Conservation (phyloP, 2,329 filamentous ascomycete genomes). For the Acarospora socialis region DNA sequence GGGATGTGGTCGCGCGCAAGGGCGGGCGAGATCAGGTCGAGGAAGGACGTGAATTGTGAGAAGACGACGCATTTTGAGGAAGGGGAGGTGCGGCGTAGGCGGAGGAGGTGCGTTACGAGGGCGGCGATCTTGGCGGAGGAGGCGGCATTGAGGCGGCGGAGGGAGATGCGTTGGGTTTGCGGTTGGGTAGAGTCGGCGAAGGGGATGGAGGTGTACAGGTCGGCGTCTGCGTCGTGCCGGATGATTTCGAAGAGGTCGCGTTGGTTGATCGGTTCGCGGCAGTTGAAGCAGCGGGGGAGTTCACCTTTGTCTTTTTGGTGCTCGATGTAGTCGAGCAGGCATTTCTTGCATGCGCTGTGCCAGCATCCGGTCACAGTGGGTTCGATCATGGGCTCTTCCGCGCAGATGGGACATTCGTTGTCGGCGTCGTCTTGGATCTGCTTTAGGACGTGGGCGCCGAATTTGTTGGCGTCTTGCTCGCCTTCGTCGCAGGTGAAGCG, state of each 20-base stretch:
- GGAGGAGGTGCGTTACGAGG: slow-evolving; percentile 60
- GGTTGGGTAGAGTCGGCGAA: slow-evolving; percentile 23
- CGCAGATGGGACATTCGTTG: slow-evolving; percentile 86
- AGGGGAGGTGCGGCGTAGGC: slow-evolving; percentile 50
- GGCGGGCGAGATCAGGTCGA: slow-evolving; percentile 77
- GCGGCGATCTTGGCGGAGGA: slow-evolving; percentile 83
- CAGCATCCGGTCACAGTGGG: slow-evolving; percentile 92
- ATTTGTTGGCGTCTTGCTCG: slow-evolving; percentile 50
- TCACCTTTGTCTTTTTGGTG: slow-evolving; percentile 68
- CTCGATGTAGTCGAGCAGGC: slow-evolving; percentile 76
- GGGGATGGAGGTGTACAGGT: slow-evolving; percentile 25
- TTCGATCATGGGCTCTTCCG: slow-evolving; percentile 89
- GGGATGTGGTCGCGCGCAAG: slow-evolving; percentile 57
- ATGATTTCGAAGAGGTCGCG: slow-evolving; percentile 89
- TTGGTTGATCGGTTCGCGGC: slow-evolving; percentile 65
- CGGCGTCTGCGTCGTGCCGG: slow-evolving; percentile 43
- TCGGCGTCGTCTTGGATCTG: slow-evolving; percentile 84
- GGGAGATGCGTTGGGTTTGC: slow-evolving; percentile 42
- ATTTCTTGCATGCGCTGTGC: slow-evolving; percentile 93
- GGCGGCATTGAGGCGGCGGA: slow-evolving; percentile 46
- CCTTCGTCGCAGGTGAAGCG: slow-evolving; percentile 59
- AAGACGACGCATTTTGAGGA: slow-evolving; percentile 82
- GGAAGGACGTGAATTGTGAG: slow-evolving; percentile 92
- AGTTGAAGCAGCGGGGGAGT: slow-evolving; percentile 75
- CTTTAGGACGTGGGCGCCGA: slow-evolving; percentile 72